Conservation (phyloP, 257 asterid species). For the Solanum chilense region DNA sequence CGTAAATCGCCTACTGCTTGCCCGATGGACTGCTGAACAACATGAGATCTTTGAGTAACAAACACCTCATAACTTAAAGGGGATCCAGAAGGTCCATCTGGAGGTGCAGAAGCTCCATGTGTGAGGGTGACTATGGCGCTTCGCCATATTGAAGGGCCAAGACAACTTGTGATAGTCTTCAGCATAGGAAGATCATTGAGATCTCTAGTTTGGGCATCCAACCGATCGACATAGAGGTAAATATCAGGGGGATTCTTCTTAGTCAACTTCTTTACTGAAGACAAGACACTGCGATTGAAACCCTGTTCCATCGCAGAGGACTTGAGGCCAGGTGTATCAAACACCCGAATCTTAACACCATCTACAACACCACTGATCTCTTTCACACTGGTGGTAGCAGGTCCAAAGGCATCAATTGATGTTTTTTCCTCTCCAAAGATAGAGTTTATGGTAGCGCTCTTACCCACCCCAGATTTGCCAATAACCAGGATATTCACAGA, state of each 20-base stretch:
- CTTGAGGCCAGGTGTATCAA: conserved; percentile 87
- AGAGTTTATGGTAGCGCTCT: conserved; percentile 86
- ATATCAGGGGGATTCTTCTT: conserved; percentile 77
- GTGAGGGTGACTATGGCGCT: conserved; percentile 83
- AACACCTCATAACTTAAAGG: conserved; percentile 83
- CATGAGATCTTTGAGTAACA: conserved; percentile 81
- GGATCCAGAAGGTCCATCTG: conserved; percentile 84
- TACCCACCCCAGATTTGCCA: conserved; percentile 94
- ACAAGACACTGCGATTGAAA: conserved; percentile 43
- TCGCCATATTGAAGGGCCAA: conserved; percentile 77
- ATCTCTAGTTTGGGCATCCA: conserved; percentile 86
- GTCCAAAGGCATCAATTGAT: conserved; percentile 55
- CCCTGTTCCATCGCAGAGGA: conserved; percentile 72
- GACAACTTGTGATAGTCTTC: conserved; percentile 51
- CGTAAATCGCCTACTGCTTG: conserved; percentile 75
- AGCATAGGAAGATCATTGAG: conserved; percentile 78
- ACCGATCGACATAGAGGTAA: conserved; percentile 76
- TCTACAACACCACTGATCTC: conserved; percentile 47
- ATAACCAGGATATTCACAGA: conserved; percentile 68
- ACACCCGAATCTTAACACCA: conserved; percentile 65
- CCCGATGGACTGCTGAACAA: conserved; percentile 85
- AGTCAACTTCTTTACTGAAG: conserved; percentile 52
- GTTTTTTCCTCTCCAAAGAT: conserved; percentile 72
- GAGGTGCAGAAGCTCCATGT: conserved; percentile 92
- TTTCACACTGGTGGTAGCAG: conserved; percentile 48